A percentile compares a stretch with the other conserved stretches of the same genome.
Evolutionary conservation across 768 basidiomycete species (phyloP).

Genomic region (Gloeopeniophorella convolvens): DNA sequence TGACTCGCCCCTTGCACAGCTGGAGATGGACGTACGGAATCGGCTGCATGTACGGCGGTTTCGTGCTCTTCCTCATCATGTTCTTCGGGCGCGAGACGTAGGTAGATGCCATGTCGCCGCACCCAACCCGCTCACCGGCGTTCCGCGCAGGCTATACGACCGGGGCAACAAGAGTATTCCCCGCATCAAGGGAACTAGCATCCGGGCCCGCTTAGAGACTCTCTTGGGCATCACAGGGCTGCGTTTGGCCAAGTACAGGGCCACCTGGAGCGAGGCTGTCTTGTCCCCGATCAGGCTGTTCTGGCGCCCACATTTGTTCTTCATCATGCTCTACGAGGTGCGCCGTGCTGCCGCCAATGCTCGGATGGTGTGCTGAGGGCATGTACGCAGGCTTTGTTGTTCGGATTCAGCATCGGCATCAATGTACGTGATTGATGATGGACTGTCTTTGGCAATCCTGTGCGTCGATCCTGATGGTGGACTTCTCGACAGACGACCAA

Average conservation of each 20-base stretch:
- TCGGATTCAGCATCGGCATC: slow-evolving; percentile 61
- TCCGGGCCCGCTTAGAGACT: slow-evolving; percentile 50
- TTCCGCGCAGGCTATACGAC: slow-evolving; percentile 49
- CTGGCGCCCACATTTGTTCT: slow-evolving; percentile 57
- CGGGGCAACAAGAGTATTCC: slow-evolving; percentile 39
- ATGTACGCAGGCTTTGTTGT: slow-evolving; percentile 42
- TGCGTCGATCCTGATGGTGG: neutral
- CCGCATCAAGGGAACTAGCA: slow-evolving; percentile 29
- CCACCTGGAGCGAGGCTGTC: slow-evolving; percentile 42
- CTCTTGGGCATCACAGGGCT: slow-evolving; percentile 58
- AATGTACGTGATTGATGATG: slow-evolving; percentile 35
- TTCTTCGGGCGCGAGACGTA: slow-evolving; percentile 66
- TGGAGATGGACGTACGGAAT: slow-evolving; percentile 68
- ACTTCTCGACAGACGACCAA: slow-evolving; percentile 46
- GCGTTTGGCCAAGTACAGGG: slow-evolving; percentile 50
- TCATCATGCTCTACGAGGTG: slow-evolving; percentile 40
- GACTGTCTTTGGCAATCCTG: neutral
- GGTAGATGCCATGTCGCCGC: slow-evolving; percentile 16
- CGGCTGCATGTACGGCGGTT: slow-evolving; percentile 48
- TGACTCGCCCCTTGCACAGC: slow-evolving; percentile 20
- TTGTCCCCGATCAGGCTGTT: slow-evolving; percentile 43
- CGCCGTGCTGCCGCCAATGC: neutral
- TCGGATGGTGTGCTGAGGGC: neutral
- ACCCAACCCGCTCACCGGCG: slow-evolving; percentile 2
- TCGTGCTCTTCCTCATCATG: slow-evolving; percentile 50